Base-by-base conservation (phyloP, 495 filamentous ascomycete genomes). In the Xylaria cubensis region DNA sequence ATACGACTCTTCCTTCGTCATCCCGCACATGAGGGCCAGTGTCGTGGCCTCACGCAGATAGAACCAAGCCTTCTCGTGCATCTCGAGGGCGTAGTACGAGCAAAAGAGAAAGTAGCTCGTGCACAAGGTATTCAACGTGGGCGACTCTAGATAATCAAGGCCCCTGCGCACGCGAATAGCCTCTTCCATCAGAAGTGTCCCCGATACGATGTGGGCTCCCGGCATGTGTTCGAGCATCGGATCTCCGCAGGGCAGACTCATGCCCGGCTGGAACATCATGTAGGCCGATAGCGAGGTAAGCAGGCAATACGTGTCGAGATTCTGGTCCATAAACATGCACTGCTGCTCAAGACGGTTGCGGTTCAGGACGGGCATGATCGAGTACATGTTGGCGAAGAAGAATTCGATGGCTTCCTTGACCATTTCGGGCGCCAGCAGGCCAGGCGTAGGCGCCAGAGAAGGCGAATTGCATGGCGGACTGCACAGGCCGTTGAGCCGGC, bases 91-190 rank as follows among this genome's bases (percentile, higher is more conserved):
- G 72, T 92, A 92, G 79, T 91, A 90, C 61, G 90, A 91, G 6
- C 90, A 92, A 76, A 92, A 96, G 12, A 94, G 80, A 75, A 96
- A 94, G 81, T 92, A 96, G 5, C 91, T 94, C 13, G 93, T 95
- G 69, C 92, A 86, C 12, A 95, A 84, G 15, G 83, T 90, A 74
- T 90, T 89, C 42, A 93, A 80, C 0, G 89, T 91, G 3, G 92
- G 88, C 75, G 83, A 85, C 65, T 94, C 93, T 26, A 94, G 82
- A 74, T 92, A 88, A 73, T 96, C 91, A 74, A 88, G 90, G n/a
- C 88, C 87, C 76, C 91, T 92, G 67, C 93, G 87, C 32, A 94
- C 91, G 32, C 91, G 87, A 42, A 94, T 79, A 2, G 91, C 90
- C 80, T 97, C 94, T 36, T 93, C 88, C 71, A 97, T 84, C 21